Base-by-base conservation (phyloP, 176 grass and related monocot species). In the Oryza officinalis region DNA sequence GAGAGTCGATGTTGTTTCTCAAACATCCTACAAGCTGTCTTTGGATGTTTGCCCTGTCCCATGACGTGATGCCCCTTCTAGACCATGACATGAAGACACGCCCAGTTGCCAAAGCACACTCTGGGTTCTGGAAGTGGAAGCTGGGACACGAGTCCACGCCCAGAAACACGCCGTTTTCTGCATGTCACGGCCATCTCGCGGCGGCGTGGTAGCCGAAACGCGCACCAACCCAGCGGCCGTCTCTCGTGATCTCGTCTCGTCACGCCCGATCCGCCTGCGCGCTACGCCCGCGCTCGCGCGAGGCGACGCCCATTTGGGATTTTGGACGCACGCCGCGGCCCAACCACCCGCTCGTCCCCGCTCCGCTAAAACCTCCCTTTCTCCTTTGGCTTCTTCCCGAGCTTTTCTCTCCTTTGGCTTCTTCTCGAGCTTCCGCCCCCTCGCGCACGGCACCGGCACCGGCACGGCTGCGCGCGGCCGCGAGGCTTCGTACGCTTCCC, bases 311-410 rank as follows among this genome's bases (percentile, higher is more conserved):
- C 31, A 26, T 63, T 59, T 41, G 40, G 9, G 40, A 41, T 41
- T 41, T 41, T 74, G 84, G 69, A 80, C 59, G 77, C 77, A 80
- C 31, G 46, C 85, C 68, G 22, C 69, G 14, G 50, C 74, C 23
- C 40, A 15, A 43, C 75, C 38, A 20, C 35, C 38, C 23, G 23
- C 69, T 27, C 15, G 5, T 41, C 40, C 10, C 54, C 54, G 54
- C 57, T 52, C 12, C 4, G 4, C 57, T 61, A 61, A 25, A 61
- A 25, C 57, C 57, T 10, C 22, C 22, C 8, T 60, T 60, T 61
- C 57, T 61, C 50, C 50, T 2, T 22, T 47, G 13, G 45, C 13
- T 40, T 40, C 38, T 40, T 40, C 38, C 8, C 38, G 38, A 40
- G 8, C 38, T 40, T 40, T 40, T 5, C 8, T 1, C 15, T 46